Conservation (phyloP, 1,284 basidiomycete species). For the Ceratobasidium sp. region DNA sequence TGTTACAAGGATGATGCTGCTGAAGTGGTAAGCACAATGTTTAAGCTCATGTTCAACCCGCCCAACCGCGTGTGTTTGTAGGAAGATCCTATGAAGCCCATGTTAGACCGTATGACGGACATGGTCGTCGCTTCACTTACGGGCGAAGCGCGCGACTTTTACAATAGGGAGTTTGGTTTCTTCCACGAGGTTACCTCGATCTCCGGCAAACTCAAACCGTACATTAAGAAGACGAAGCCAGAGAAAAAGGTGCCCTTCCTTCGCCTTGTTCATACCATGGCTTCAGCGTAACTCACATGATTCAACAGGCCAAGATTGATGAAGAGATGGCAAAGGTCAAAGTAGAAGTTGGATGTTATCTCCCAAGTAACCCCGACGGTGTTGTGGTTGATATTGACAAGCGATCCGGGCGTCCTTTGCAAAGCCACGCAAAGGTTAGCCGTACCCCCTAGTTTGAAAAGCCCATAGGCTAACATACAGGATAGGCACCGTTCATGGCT, state of each 20-base stretch:
- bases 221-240: constrained; percentile 93
- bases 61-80: constrained; percentile 53
- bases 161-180: constrained; percentile 95
- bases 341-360: constrained; percentile 93
- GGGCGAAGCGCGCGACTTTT: constrained; percentile 91
- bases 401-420: constrained; percentile 93
- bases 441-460: background rate
- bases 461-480: background rate
- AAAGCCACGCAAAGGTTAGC: constrained; percentile 94
- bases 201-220: constrained; percentile 97
- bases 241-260: constrained; percentile 86
- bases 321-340: constrained; percentile 98
- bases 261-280: background rate
- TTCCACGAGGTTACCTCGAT: constrained; percentile 98
- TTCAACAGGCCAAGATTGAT: constrained; percentile 90
- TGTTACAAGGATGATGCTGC: constrained; percentile 91
- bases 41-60: background rate
- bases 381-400: constrained; percentile 96
- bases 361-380: constrained; percentile 98
- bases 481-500: constrained; percentile 98
- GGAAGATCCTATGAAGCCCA: constrained; percentile 96
- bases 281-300: background rate
- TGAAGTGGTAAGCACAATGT: constrained; percentile 70
- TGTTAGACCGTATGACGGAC: constrained; percentile 87
- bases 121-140: constrained; percentile 87